Percentiles rank a stretch among this genome's conserved stretches.
phyloP scores from a whole-genome alignment of 116 monocot species.

The Papilionanthe hybrid region DNA sequence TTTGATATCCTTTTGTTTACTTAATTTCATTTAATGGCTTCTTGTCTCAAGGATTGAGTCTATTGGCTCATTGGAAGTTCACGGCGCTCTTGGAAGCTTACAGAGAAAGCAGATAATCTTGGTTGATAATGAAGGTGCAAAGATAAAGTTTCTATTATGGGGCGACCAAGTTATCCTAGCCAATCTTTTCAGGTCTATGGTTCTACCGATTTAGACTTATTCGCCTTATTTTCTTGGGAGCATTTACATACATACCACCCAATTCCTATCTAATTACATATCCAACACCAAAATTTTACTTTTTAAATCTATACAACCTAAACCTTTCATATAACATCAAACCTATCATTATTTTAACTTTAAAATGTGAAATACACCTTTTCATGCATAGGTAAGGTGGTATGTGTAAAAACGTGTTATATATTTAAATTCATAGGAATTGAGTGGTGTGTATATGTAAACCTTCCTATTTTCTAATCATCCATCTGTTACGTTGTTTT shows the following conservation, averaged over 20 bases:
- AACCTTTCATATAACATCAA: too few relatives aligned
- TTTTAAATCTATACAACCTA: too few relatives aligned
- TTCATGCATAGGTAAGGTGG: too few relatives aligned
- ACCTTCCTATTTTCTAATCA: not conserved
- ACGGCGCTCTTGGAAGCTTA: conserved; percentile 32
- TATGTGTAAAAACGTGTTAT: too few relatives aligned
- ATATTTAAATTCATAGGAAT: too few relatives aligned
- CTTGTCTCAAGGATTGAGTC: conserved; percentile 61
- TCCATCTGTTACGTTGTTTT: conserved; percentile 2
- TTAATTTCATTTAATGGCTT: not conserved
- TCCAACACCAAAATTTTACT: too few relatives aligned
- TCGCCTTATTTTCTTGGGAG: too few relatives aligned
- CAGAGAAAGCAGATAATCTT: conserved; percentile 65
- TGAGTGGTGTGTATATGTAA: too few relatives aligned
- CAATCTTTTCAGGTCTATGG: conserved; percentile 72
- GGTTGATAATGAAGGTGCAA: conserved; percentile 67
- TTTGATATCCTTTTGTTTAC: not conserved
- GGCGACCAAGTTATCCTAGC: conserved; percentile 87
- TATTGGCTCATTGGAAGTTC: conserved; percentile 60
- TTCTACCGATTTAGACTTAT: not conserved
- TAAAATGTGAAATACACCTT: too few relatives aligned
- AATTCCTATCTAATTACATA: too few relatives aligned
- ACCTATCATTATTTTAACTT: too few relatives aligned
- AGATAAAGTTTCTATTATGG: conserved; percentile 83
- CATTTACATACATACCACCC: too few relatives aligned